A percentile compares a stretch with the other conserved stretches of the same genome.
Conservation (phyloP, 2,329 filamentous ascomycete genomes). For the Metarhizium guizhouense region DNA sequence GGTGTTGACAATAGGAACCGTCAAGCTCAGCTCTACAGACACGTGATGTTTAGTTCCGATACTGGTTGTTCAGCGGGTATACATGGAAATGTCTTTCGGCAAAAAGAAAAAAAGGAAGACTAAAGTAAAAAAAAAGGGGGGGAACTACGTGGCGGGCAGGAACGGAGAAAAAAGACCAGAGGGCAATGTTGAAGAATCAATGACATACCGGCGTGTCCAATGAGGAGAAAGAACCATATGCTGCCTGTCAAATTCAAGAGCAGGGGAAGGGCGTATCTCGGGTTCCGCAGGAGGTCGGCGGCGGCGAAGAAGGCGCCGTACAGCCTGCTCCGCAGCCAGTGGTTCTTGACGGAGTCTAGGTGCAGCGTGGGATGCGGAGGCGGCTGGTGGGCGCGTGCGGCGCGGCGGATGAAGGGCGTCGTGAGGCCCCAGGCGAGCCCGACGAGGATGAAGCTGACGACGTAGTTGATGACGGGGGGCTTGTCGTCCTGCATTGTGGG, state of each 20-base stretch:
- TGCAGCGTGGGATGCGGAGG: constrained; percentile 47
- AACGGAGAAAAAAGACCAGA: neutral
- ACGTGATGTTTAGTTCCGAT: neutral
- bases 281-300: constrained; percentile 68
- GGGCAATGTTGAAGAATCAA: no score
- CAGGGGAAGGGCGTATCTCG: constrained; percentile 75
- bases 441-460: constrained; percentile 82
- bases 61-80: no score
- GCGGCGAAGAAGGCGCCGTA: constrained; percentile 65
- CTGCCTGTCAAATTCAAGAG: constrained; percentile 86
- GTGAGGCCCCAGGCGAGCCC: constrained; percentile 90
- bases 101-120: neutral
- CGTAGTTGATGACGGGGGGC: constrained; percentile 65
- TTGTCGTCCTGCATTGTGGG: constrained; percentile 12
- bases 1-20: constrained; percentile 90
- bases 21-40: constrained; percentile 70
- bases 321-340: constrained; percentile 53
- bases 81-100: no score
- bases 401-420: constrained; percentile 82
- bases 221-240: constrained; percentile 92
- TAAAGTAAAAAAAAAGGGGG: neutral
- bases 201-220: constrained; percentile 71
- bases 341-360: constrained; percentile 39
- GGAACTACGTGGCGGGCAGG: neutral
- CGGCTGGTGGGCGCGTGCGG: constrained; percentile 66